Evolutionary conservation across 768 basidiomycete species (phyloP), one percentile per base, ranked within the genome.

Genomic region (Trametes cinnabarina): DNA sequence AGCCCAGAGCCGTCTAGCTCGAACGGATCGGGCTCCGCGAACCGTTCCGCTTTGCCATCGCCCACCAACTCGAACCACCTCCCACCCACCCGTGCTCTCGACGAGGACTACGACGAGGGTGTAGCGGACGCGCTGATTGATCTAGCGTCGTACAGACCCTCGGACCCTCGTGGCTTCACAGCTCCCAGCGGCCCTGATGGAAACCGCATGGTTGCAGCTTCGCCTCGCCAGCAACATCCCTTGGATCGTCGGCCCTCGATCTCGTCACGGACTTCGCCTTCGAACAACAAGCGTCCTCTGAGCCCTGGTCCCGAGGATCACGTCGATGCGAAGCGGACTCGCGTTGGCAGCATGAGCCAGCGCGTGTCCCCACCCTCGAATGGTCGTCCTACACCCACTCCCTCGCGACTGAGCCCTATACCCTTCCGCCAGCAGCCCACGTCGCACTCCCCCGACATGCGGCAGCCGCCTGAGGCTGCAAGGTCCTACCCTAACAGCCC

Each of bases 41-140:
- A 71, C 51, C 75, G 87, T 26, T 89, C 87, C 1, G 76, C 85
- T 39, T 88, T 88, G 63, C 88, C 87, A 2, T 89, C 86, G 28
- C 88, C 89, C 1, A 89, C 82, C 2, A 82, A 79, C 56, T 80
- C 77, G 19, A 79, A 80, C 7, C 80, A 84, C 51, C 73, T 82
- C 35, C 81, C 84, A 17, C 85, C 87, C 7, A 76, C 84, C 11
- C 80, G 94, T 7, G 74, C 82, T 1, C 81, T 95, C 17, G 93
- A 97, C 66, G 94, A 98, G 64, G 90, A 97, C 65, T 97, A 97
- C 64, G 94, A 98, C 65, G 94, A 94, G 71, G 90, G 88, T 23
- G 90, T 86, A n/a, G 85, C 91, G 4, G 92, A 93, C 63, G 84
- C 90, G 0, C 75, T 97, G 32, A 90, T 97, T 72, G 84, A 81